Percentiles rank a stretch among this genome's conserved stretches.
These are phyloP conservation scores for Puccinia horiana DNA, from an alignment of 1,284 basidiomycete species.

Conservation along the genomic window DNA sequence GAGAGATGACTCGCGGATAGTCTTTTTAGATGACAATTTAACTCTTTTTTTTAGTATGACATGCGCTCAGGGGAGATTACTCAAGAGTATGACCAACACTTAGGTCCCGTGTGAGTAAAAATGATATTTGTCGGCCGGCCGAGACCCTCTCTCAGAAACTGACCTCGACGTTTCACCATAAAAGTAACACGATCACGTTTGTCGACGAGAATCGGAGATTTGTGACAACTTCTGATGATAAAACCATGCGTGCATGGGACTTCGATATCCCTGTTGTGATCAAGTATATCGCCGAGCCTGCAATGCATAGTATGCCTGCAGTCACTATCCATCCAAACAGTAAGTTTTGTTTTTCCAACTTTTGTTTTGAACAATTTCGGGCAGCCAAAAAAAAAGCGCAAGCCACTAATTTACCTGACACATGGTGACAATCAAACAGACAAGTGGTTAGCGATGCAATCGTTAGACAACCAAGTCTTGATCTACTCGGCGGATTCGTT, in stretches of 20 bases:
- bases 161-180: neutral
- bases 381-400: slow-evolving; percentile 1
- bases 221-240: slow-evolving; percentile 97
- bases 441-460: slow-evolving; percentile 96
- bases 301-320: slow-evolving; percentile 99
- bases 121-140: too few relatives aligned
- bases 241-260: slow-evolving; percentile 94
- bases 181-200: slow-evolving; percentile 87
- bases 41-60: slow-evolving; percentile 71
- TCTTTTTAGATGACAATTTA: neutral
- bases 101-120: slow-evolving; percentile 75
- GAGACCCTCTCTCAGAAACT: neutral
- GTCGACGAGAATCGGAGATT: slow-evolving; percentile 93
- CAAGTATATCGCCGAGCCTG: slow-evolving; percentile 98
- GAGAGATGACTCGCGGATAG: neutral
- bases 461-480: slow-evolving; percentile 95
- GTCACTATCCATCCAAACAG: slow-evolving; percentile 90
- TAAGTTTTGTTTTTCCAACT: slow-evolving; percentile 62
- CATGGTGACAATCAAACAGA: too few relatives aligned
- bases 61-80: slow-evolving; percentile 87
- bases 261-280: slow-evolving; percentile 98
- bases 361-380: neutral
- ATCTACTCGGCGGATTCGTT: slow-evolving; percentile 92
- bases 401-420: slow-evolving; percentile 33
- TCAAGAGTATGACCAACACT: slow-evolving; percentile 97